Percentiles rank a stretch among this genome's conserved stretches.
These are phyloP conservation scores for Coemansia sp. DNA, from an alignment of 192 early-diverging fungal species.

Conservation along the genomic window DNA sequence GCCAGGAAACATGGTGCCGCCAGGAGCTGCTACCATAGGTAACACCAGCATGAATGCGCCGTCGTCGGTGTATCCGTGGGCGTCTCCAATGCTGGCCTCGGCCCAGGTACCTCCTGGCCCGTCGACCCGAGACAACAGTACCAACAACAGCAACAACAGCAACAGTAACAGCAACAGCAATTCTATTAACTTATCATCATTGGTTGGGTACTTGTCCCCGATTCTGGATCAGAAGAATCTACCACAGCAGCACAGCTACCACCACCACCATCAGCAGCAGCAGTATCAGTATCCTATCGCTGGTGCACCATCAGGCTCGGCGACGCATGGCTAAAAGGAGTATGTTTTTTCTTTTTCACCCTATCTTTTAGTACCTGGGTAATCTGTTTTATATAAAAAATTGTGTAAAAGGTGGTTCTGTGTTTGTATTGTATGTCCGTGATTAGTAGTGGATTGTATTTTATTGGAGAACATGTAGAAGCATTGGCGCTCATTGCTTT, in stretches of 20 bases:
- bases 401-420: not conserved
- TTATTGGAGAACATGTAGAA: too few relatives aligned
- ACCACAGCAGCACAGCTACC: not conserved
- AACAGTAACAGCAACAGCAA: not conserved
- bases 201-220: slow-evolving; percentile 6
- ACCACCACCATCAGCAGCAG: not conserved
- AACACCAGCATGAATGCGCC: not conserved
- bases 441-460: too few relatives aligned
- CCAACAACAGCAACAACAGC: not conserved
- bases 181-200: not conserved
- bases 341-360: not conserved
- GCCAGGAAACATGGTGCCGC: not conserved
- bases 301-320: not conserved
- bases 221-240: not conserved
- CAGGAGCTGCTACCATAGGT: not conserved
- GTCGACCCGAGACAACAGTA: not conserved
- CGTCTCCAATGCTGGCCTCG: not conserved
- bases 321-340: not conserved
- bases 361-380: too few relatives aligned
- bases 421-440: too few relatives aligned
- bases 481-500: not conserved
- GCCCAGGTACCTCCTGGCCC: not conserved
- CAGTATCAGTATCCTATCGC: not conserved
- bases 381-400: too few relatives aligned
- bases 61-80: not conserved